phyloP scores from a whole-genome alignment of 1,139 yeast species.

The Pichia sp. region DNA sequence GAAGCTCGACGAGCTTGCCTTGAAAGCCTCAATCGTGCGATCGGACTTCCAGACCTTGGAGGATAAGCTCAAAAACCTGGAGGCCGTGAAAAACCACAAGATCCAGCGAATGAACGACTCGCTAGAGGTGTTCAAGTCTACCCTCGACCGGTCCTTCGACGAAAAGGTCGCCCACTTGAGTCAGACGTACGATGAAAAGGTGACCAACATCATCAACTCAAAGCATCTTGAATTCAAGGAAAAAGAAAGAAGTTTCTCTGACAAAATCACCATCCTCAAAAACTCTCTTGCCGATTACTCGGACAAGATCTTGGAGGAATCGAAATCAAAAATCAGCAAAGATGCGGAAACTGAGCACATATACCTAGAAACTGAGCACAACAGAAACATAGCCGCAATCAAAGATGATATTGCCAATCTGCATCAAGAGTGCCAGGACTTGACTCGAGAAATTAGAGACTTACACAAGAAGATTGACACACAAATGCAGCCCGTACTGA shows the following conservation, averaged over 20 bases:
- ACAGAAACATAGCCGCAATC: background rate
- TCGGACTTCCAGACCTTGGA: slow-evolving; percentile 19
- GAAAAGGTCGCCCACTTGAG: slow-evolving; percentile 19
- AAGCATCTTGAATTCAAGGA: slow-evolving; percentile 14
- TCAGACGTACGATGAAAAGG: slow-evolving; percentile 19
- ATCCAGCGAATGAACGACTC: slow-evolving; percentile 15
- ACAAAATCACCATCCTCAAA: slow-evolving; percentile 11
- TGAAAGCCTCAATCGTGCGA: slow-evolving; percentile 14
- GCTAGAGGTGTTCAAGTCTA: slow-evolving; percentile 17
- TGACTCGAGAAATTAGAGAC: background rate
- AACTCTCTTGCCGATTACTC: slow-evolving; percentile 10
- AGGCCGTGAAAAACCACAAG: slow-evolving; percentile 8
- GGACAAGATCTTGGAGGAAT: slow-evolving; percentile 5
- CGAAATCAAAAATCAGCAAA: background rate
- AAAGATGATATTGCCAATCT: background rate
- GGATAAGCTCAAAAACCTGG: slow-evolving; percentile 13
- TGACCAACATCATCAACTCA: slow-evolving; percentile 12
- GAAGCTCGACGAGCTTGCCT: slow-evolving; percentile 20
- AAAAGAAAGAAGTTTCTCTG: slow-evolving; percentile 9
- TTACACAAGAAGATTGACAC: background rate
- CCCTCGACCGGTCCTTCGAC: slow-evolving; percentile 18
- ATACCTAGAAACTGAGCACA: background rate
- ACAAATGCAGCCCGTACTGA: background rate
- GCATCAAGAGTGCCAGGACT: background rate
- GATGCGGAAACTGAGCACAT: slow-evolving; percentile 8